Conservation (phyloP, 768 basidiomycete genomes). For the Amanita fuliginea region DNA sequence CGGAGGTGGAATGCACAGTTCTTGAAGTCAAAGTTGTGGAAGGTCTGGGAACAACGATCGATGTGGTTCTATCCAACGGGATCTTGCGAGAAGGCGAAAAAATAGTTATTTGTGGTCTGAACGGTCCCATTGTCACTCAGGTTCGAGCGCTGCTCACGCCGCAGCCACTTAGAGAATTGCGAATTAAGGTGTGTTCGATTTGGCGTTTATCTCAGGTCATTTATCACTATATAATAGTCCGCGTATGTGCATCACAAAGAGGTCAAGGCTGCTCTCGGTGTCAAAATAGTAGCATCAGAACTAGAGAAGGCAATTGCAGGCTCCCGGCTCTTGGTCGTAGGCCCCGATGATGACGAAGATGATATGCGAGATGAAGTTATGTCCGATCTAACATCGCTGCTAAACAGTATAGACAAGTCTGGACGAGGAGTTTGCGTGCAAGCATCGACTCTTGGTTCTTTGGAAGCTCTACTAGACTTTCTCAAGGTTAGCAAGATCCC, state of each 20-base stretch:
- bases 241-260: constrained; percentile 96
- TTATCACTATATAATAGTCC: constrained; percentile 39
- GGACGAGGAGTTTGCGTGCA: constrained; percentile 98
- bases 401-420: constrained; percentile 87
- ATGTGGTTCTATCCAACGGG: constrained; percentile 93
- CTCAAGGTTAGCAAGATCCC: constrained; percentile 92
- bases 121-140: constrained; percentile 95
- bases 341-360: constrained; percentile 95
- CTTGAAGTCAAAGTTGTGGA: constrained; percentile 98
- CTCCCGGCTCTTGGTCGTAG: constrained; percentile 83
- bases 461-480: constrained; percentile 96
- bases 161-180: constrained; percentile 89
- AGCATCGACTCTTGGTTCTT: constrained; percentile 91
- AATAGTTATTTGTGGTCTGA: constrained; percentile 93
- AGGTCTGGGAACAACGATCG: constrained; percentile 95
- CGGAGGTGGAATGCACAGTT: constrained; percentile 94
- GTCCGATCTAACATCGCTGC: constrained; percentile 83
- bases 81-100: constrained; percentile 84
- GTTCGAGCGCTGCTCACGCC: constrained; percentile 91
- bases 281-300: constrained; percentile 92
- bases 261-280: constrained; percentile 93
- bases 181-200: constrained; percentile 65
- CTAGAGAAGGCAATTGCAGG: constrained; percentile 98
- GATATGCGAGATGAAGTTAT: constrained; percentile 92
- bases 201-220: neutral